Base-by-base conservation (phyloP, 768 basidiomycete species). In the Mycena rosella region DNA sequence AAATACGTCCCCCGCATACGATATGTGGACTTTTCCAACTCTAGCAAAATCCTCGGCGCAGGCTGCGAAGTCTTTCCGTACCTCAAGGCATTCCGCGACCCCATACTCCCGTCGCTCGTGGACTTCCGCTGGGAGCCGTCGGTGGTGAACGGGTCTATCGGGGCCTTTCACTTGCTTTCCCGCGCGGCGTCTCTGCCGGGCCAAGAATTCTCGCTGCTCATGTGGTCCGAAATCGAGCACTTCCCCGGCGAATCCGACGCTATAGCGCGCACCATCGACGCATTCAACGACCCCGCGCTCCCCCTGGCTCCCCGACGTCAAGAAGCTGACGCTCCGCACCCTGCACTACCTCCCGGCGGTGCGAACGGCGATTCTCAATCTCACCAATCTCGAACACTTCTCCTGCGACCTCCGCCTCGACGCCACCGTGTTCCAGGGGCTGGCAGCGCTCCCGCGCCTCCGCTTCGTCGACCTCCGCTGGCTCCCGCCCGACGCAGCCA, bases 81-180 rank as follows among this genome's bases (percentile, higher is more conserved):
- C 45, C 55, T 71, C 40, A 71, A 71, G 53, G 36, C 51, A 15
- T 71, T 71, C 32, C 70, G 70, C 29, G 32, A 67, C 27, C 70
- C 70, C 2, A 60, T 71, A 38, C 44, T 71, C 14, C 70, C 70
- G 2, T 42, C 42, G 5, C 59, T 71, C 18, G 26, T 13, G 18
- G 58, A 65, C 13, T 67, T 71, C 24, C 66, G 70, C 27, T 71
- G 70, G 70, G 70, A 71, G 45, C 55, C 62, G 7, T 67, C 69
- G 7, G 48, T 60, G 9, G 30, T 22, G n/a, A 70, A 63, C 22
- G 61, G 65, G 17, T 71, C 62, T 1, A 65, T 71, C 32, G 70
- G 66, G n/a, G 70, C 70, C 1, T 60, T 71, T 17, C 54, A 67
- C 36, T 56, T 71, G 14, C 58, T 71, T 30, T 71, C 62, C n/a